These are phyloP conservation scores for Pichia scutulata DNA, from an alignment of 805 yeast species.

Conservation along the genomic window DNA sequence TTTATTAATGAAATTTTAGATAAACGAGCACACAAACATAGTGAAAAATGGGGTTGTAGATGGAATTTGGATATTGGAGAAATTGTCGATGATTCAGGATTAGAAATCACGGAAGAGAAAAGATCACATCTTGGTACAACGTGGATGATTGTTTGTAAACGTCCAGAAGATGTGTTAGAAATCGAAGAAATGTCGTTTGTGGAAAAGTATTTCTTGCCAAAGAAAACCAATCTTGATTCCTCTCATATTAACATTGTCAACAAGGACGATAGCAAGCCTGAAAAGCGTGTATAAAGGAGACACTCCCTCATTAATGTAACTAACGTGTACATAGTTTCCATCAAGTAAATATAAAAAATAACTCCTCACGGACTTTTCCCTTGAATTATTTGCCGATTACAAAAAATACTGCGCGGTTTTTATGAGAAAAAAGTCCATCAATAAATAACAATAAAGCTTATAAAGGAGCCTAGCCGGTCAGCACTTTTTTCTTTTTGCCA, in stretches of 20 bases:
- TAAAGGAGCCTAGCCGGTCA: not conserved
- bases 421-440: not conserved
- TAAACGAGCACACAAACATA: conserved; percentile 71
- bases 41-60: conserved; percentile 92
- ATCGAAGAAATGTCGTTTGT: conserved; percentile 40
- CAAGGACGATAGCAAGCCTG: conserved; percentile 5
- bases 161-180: conserved; percentile 55
- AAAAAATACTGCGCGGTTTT: not conserved
- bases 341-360: too few relatives aligned
- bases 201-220: conserved; percentile 39
- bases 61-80: conserved; percentile 95
- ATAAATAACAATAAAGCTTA: not conserved
- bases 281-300: not conserved
- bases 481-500: not conserved
- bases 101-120: conserved; percentile 72
- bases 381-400: too few relatives aligned
- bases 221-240: conserved; percentile 26
- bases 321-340: not conserved
- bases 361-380: too few relatives aligned
- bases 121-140: conserved; percentile 89
- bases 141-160: conserved; percentile 73
- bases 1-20: conserved; percentile 76
- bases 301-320: not conserved
- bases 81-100: conserved; percentile 72
- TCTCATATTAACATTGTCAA: conserved; percentile 12